phyloP scores from a whole-genome alignment of 305 asterid species.

The Plantago coronopus region DNA sequence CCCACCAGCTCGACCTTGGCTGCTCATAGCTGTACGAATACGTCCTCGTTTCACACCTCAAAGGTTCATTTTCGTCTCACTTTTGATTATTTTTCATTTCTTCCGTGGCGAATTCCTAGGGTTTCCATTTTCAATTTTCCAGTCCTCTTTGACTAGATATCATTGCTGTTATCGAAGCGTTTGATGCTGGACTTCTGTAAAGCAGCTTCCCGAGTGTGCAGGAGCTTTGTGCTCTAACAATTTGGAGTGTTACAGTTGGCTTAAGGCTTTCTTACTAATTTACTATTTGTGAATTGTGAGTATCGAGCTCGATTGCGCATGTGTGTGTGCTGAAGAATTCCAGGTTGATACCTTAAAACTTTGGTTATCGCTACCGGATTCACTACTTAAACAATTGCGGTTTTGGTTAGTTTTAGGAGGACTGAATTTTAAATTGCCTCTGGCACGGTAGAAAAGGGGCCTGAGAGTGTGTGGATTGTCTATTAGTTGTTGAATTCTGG shows the following conservation, averaged over 20 bases:
- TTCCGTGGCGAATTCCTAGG: slow-evolving; percentile 21
- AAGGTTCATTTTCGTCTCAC: too few species aligned
- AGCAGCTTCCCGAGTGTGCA: slow-evolving; percentile 25
- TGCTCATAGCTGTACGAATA: slow-evolving; percentile 19
- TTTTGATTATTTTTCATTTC: too few species aligned
- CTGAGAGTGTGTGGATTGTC: slow-evolving; percentile 6
- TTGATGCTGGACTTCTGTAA: slow-evolving; percentile 24
- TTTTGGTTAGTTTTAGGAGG: slow-evolving; percentile 12
- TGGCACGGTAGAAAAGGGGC: background rate
- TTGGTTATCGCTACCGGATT: slow-evolving; percentile 24
- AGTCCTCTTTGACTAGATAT: slow-evolving; percentile 16
- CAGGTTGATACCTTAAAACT: slow-evolving; percentile 35
- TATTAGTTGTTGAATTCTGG: too few species aligned
- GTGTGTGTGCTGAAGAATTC: slow-evolving; percentile 29
- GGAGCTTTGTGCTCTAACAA: background rate
- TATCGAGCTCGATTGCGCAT: background rate
- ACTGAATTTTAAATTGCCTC: slow-evolving; percentile 1
- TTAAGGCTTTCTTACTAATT: background rate
- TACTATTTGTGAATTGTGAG: background rate
- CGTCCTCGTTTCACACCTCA: background rate
- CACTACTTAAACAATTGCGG: slow-evolving; percentile 20
- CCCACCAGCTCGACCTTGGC: slow-evolving; percentile 13
- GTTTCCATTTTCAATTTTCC: slow-evolving; percentile 28
- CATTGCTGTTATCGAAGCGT: slow-evolving; percentile 24
- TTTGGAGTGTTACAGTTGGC: background rate